Base-by-base conservation (phyloP, 345 rosid species). In the Viola odorata region DNA sequence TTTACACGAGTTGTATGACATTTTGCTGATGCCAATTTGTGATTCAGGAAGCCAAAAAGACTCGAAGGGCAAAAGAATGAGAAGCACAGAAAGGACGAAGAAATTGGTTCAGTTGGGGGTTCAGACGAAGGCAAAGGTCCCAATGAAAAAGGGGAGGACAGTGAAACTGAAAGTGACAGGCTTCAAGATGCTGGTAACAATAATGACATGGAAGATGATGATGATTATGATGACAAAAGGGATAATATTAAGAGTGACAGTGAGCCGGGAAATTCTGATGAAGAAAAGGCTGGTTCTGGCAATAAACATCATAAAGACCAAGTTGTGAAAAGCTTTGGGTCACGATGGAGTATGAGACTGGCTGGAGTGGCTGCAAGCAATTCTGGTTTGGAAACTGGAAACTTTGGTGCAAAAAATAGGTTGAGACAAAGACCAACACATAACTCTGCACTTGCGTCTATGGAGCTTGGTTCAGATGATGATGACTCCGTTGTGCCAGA, bases 381-480 rank as follows among this genome's bases (percentile, higher is more conserved):
- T 58, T 68, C 62, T 44, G 77, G 3, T 23, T 53, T 17, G 41
- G 75, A 77, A 73, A 69, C 69, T 13, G 58, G 66, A 65, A 77
- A 58, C 67, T 44, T 67, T 62, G 70, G 72, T 55, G 55, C 77
- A 36, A 82, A 74, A 74, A 79, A 71, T 45, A 74, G 75, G 62
- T 55, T 75, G 73, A 78, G 91, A 73, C 90, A 85, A 66, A 82
- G 91, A 67, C 75, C 84, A 23, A 69, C 64, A 0, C 70, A 68
- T 38, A 85, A 80, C 81, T 75, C 85, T 58, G 87, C 90, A 45
- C 67, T 84, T 42, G 81, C 79, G 55, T 37, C 37, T 13, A 17
- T 14, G 7, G 61, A 74, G 44, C 70, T 64, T 7, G 78, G 78
- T 70, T 81, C 80, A 45, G 85, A 75, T n/a, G 77, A 44, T 7